These are phyloP conservation scores for Herpetospermum pedunculosum DNA, from an alignment of 306 rosid genomes.

Conservation along the genomic window DNA sequence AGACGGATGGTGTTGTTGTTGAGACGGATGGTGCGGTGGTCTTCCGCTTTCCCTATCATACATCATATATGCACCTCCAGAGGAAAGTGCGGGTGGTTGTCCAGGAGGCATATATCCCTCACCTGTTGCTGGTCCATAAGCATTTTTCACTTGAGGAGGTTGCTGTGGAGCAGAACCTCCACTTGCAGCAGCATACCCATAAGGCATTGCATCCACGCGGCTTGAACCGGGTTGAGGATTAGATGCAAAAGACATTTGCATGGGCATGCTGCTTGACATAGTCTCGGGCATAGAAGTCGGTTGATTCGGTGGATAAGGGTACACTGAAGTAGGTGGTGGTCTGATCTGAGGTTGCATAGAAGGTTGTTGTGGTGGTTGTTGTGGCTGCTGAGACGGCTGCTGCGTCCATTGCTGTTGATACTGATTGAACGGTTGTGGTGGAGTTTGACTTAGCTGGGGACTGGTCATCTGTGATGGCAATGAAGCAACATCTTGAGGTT, in stretches of 20 bases:
- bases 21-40: slow-evolving; percentile 43
- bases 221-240: slow-evolving; percentile 55
- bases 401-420: slow-evolving; percentile 14
- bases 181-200: slow-evolving; percentile 53
- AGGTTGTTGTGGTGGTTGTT: slow-evolving; percentile 11
- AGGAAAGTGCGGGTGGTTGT: slow-evolving; percentile 37
- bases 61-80: slow-evolving; percentile 64
- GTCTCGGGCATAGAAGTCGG: slow-evolving; percentile 8
- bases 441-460: slow-evolving; percentile 10
- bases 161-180: slow-evolving; percentile 74
- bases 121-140: slow-evolving; percentile 41
- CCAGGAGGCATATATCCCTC: slow-evolving; percentile 53
- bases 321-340: slow-evolving; percentile 6
- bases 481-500: slow-evolving; percentile 11
- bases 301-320: slow-evolving; percentile 13
- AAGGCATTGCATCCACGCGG: slow-evolving; percentile 48
- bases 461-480: slow-evolving; percentile 7
- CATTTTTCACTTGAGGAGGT: slow-evolving; percentile 61
- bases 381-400: neutral
- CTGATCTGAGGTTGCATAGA: slow-evolving; percentile 10
- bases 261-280: slow-evolving; percentile 25
- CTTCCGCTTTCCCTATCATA: slow-evolving; percentile 73
- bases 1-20: slow-evolving; percentile 40
- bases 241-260: slow-evolving; percentile 71
- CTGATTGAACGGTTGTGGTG: slow-evolving; percentile 9